Base-by-base conservation (phyloP, 352 stramenopile species). In the Phytophthora foliorum region DNA sequence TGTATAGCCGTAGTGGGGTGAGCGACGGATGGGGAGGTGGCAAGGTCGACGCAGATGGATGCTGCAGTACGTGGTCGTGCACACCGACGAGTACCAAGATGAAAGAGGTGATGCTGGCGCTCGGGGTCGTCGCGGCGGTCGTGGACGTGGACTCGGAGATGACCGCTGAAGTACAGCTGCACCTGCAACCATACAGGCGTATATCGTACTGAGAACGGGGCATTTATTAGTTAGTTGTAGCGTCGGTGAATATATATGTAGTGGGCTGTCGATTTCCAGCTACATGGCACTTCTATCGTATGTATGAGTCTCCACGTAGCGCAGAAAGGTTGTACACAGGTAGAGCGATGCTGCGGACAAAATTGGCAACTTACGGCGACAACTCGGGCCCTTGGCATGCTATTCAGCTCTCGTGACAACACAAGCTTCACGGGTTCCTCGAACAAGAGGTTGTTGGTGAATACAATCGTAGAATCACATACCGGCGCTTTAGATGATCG, bases 391-490 rank as follows among this genome's bases (percentile, higher is more conserved):
- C 11, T 31, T 19, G 49, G 8, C 49, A 57, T 57, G 6, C 4
- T 19, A 17, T 3, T n/a, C 10, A 45, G 16, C 31, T 57, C 29
- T 10, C 31, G 27, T 29, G 27, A 22, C 5, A 56, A 4, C 21
- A 44, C 27, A 6, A 44, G 13, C 24, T 56, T 44, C 0, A 7
- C n/a, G 9, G 27, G 17, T 24, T 57, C 49, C 27, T 57, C 27
- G 24, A 57, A 57, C 49, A 27, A 44, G 13, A 57, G 6, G 2
- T 57, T 57, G 31, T 57, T 57, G 6, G 31, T 34, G 29, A 45
- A 45, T n/a, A 44, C 29, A 11, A 57, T 45, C 19, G 49, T 44
- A 53, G 46, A n/a, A 29, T 38, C 24, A 21, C 24, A 53, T 8
- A 53, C 39, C 25, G 46, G 46, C 14, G 10, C 24, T 6, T 38